Percentiles rank a stretch among this genome's conserved stretches.
phyloP scores from a whole-genome alignment of 2,329 filamentous ascomycete species.

The Malbranchea cinnamomea region DNA sequence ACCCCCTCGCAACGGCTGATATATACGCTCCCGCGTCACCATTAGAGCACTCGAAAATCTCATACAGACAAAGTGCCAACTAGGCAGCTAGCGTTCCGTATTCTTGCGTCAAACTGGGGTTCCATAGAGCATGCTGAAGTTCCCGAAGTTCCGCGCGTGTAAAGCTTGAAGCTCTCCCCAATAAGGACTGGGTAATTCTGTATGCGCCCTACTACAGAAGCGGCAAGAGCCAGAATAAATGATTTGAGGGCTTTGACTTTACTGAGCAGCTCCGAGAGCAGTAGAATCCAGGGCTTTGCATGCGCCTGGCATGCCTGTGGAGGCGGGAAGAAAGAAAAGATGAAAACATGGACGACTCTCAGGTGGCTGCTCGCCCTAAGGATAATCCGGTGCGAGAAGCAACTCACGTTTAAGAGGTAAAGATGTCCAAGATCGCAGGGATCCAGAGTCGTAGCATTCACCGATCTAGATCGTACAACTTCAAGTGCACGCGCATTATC shows the following conservation, averaged over 20 bases:
- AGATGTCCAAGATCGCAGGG: neutral
- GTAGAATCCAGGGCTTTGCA: slow-evolving; percentile 15
- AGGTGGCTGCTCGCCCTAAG: neutral
- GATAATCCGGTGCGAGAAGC: neutral
- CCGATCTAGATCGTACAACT: too few species aligned
- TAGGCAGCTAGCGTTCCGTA: slow-evolving; percentile 24
- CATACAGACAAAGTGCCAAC: slow-evolving; percentile 22
- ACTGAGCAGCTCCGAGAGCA: slow-evolving; percentile 14
- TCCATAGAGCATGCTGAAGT: slow-evolving; percentile 21
- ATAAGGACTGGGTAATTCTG: slow-evolving; percentile 10
- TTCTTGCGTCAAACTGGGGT: slow-evolving; percentile 17
- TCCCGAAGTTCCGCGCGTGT: slow-evolving; percentile 21
- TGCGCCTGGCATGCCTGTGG: slow-evolving; percentile 6
- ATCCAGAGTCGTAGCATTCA: neutral
- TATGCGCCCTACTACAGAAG: slow-evolving; percentile 15
- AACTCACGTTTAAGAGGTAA: neutral
- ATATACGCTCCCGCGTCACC: slow-evolving; percentile 17
- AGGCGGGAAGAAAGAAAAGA: slow-evolving; percentile 15
- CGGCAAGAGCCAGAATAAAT: slow-evolving; percentile 16
- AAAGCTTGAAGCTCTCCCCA: slow-evolving; percentile 18
- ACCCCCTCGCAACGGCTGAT: slow-evolving; percentile 20
- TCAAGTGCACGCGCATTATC: too few species aligned
- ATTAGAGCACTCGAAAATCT: slow-evolving; percentile 22
- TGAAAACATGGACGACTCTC: slow-evolving; percentile 6
- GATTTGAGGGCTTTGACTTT: slow-evolving; percentile 16